These are phyloP conservation scores for Candida vartiovaarae DNA, from an alignment of 805 yeast species.

Conservation along the genomic window DNA sequence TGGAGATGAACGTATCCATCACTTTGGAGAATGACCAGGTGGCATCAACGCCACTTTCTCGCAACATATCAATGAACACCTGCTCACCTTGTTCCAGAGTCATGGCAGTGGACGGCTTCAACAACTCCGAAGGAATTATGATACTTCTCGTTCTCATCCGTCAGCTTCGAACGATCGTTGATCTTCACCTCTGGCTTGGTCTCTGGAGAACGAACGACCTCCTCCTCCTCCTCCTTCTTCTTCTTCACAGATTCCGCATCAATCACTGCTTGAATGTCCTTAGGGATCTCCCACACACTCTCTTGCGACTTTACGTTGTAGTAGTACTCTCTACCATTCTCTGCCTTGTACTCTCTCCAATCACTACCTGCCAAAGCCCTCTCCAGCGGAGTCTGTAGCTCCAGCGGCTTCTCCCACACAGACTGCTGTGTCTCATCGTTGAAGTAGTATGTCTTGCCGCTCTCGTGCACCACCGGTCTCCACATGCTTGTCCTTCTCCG, in stretches of 20 bases:
- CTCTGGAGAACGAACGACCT: constrained; percentile 9
- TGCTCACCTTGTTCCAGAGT: constrained; percentile 31
- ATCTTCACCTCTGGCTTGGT: not conserved
- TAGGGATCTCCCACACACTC: constrained; percentile 80
- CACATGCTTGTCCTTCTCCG: constrained; percentile 30
- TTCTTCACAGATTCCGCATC: constrained; percentile 3
- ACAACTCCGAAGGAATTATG: constrained; percentile 23
- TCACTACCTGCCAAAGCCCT: constrained; percentile 43
- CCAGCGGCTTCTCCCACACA: constrained; percentile 76
- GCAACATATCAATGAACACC: constrained; percentile 46
- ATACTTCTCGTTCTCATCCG: constrained; percentile 15
- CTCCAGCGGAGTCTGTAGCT: constrained; percentile 33
- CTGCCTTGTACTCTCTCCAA: constrained; percentile 45
- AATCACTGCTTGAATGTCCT: constrained; percentile 30
- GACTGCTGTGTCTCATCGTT: constrained; percentile 59
- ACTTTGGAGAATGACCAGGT: constrained; percentile 71
- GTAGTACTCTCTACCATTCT: constrained; percentile 61
- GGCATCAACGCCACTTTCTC: constrained; percentile 52
- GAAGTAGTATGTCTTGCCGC: constrained; percentile 66
- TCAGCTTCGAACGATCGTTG: not conserved
- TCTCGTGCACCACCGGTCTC: constrained; percentile 30
- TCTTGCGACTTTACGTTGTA: constrained; percentile 56
- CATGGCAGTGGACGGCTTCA: constrained; percentile 10
- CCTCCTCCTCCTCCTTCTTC: constrained; percentile 31
- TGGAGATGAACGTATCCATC: constrained; percentile 47